These are phyloP conservation scores for Gossypium schwendimanii DNA, from an alignment of 441 rosid species.

Conservation along the genomic window DNA sequence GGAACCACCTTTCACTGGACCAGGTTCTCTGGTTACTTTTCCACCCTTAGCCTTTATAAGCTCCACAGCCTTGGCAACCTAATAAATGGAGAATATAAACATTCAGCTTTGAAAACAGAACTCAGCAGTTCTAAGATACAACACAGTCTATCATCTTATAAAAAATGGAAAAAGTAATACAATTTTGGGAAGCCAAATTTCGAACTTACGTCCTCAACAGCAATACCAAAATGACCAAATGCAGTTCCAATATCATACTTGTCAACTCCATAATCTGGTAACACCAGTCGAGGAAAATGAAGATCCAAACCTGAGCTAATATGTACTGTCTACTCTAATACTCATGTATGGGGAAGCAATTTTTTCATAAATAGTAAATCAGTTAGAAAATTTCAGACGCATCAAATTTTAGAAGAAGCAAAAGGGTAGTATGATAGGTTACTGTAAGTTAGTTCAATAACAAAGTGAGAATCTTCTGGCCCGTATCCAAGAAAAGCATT, in stretches of 20 bases:
- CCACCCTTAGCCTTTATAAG: conserved; percentile 61
- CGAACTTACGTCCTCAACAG: conserved; percentile 26
- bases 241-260: conserved; percentile 39
- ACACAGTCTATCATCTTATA: not conserved
- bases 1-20: conserved; percentile 41
- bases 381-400: not conserved
- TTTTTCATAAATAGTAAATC: not conserved
- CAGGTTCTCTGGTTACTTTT: conserved; percentile 43
- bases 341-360: not conserved
- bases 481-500: conserved; percentile 76
- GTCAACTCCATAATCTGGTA: conserved; percentile 45
- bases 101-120: not conserved
- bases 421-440: conserved; percentile 16
- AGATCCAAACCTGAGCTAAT: not conserved
- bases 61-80: conserved; percentile 49
- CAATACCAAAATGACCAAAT: conserved; percentile 45
- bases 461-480: conserved; percentile 62
- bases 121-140: not conserved
- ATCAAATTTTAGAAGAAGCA: not conserved
- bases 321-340: not conserved
- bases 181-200: not conserved
- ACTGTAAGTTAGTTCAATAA: conserved; percentile 58
- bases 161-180: not conserved
- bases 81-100: conserved; percentile 5
- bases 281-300: conserved; percentile 9